These are phyloP conservation scores for Stropharia rugosoannulata DNA, from an alignment of 768 basidiomycete species.

Conservation along the genomic window DNA sequence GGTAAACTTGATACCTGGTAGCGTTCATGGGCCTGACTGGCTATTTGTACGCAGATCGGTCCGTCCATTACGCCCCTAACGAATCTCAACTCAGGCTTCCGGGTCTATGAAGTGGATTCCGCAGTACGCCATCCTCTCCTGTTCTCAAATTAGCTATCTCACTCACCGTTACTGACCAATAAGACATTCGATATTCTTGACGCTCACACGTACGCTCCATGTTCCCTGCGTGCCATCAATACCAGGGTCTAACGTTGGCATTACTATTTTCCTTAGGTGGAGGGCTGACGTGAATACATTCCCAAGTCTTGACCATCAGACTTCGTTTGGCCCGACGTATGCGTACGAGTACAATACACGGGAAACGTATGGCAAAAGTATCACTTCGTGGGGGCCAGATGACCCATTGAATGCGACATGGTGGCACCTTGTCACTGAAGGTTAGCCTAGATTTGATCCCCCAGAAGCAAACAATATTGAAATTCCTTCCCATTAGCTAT, in stretches of 20 bases:
- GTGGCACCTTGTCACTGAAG: conserved; percentile 81
- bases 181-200: conserved; percentile 80
- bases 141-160: not conserved
- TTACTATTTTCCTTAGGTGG: conserved; percentile 44
- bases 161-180: not conserved
- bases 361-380: conserved; percentile 57
- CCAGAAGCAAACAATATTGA: not conserved
- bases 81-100: conserved; percentile 75
- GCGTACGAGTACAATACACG: conserved; percentile 70
- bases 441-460: conserved; percentile 29
- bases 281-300: conserved; percentile 59
- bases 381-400: conserved; percentile 54
- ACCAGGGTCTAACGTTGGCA: not conserved
- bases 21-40: not conserved
- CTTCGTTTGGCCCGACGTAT: conserved; percentile 58
- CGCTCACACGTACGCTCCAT: conserved; percentile 63
- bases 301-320: conserved; percentile 56
- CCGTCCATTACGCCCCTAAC: conserved; percentile 71
- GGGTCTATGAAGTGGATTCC: conserved; percentile 72
- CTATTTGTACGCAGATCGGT: conserved; percentile 42
- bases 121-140: conserved; percentile 39
- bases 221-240: not conserved
- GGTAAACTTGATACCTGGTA: conserved; percentile 2
- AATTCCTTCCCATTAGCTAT: conserved; percentile 41
- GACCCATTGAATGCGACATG: conserved; percentile 81